Base-by-base conservation (phyloP, 2,329 filamentous ascomycete genomes). In the Aspergillus sp. region DNA sequence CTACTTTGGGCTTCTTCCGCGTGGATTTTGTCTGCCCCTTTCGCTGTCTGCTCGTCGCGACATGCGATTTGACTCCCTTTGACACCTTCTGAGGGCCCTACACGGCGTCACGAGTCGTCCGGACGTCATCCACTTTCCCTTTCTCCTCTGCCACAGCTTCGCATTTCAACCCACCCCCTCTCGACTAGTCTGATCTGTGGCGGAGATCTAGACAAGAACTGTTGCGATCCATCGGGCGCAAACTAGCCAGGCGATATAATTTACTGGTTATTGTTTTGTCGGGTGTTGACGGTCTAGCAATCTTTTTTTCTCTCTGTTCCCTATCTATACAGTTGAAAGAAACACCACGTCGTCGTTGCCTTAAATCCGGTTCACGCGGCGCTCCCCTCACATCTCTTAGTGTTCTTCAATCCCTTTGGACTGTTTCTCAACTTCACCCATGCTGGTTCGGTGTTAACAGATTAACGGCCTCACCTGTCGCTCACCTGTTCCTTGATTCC, bases 81-180 rank as follows among this genome's bases (percentile, higher is more conserved):
- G 57, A 64, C 61, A 60, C 61, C 57, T 64, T 62, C 55, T 62
- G 65, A 21, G 64, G 53, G 65, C 58, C 59, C 66, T 58, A 41
- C 55, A 60, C 61, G 67, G 65, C 66, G 63, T 70, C 67, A 65
- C 64, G 62, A 65, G 64, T 63, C 49, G 57, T 47, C 61, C 55
- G 59, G 62, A 65, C 64, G 61, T 69, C 63, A 66, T 66, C 65
- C 59, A 62, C 62, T 63, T 56, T 63, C 36, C 12, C 19, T 41
- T 39, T 8, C 2, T 8, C 2, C 61, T 60, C 53, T 57, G 61
- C 57, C 56, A 59, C 60, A 47, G 51, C 47, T 43, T 56, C 53
- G 39, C 41, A 56, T 32, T 57, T 28, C 25, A 28, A 28, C 25
- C 25, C 43, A 52, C 51, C 52, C 47, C 32, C 32, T 36, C 43